Conservation (phyloP, 2,329 filamentous ascomycete genomes). For the Ophiocordyceps camponoti-saundersi region DNA sequence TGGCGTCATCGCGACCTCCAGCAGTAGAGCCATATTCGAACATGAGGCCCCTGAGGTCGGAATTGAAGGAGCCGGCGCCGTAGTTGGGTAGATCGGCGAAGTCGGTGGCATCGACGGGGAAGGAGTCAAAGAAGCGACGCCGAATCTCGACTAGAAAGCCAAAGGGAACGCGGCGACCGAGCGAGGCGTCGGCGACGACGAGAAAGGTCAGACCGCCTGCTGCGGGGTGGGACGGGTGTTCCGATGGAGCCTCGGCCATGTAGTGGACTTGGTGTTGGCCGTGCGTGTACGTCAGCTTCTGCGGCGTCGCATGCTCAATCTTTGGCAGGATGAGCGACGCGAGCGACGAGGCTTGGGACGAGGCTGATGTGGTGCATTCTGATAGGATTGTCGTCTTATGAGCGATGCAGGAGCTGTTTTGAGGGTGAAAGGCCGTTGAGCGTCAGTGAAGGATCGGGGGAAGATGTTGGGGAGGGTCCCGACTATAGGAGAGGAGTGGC, state of each 20-base stretch:
- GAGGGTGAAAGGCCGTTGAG: too few species aligned
- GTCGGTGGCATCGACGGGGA: slow-evolving; percentile 43
- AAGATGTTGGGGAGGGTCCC: slow-evolving; percentile 11
- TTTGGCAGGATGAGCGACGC: slow-evolving; percentile 91
- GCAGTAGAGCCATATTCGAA: slow-evolving; percentile 68
- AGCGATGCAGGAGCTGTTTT: slow-evolving; percentile 70
- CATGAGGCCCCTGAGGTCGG: slow-evolving; percentile 59
- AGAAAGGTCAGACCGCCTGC: slow-evolving; percentile 82
- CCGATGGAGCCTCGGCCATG: slow-evolving; percentile 66
- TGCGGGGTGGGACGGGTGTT: slow-evolving; percentile 37
- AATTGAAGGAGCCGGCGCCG: slow-evolving; percentile 78
- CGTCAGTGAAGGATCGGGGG: not conserved
- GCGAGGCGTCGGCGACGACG: slow-evolving; percentile 64
- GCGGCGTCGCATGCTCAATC: slow-evolving; percentile 61
- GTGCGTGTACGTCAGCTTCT: slow-evolving; percentile 91
- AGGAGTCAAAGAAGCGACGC: slow-evolving; percentile 64
- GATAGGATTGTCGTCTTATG: slow-evolving; percentile 83
- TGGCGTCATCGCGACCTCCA: slow-evolving; percentile 61
- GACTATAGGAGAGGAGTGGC: slow-evolving; percentile 60
- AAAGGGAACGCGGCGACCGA: slow-evolving; percentile 81
- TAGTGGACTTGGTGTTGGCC: slow-evolving; percentile 90
- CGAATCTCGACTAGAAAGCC: slow-evolving; percentile 85
- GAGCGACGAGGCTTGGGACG: slow-evolving; percentile 68
- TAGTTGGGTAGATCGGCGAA: slow-evolving; percentile 72
- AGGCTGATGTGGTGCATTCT: slow-evolving; percentile 79